phyloP scores from a whole-genome alignment of 1,139 yeast species.

The Yamadazyma dushanensis region DNA sequence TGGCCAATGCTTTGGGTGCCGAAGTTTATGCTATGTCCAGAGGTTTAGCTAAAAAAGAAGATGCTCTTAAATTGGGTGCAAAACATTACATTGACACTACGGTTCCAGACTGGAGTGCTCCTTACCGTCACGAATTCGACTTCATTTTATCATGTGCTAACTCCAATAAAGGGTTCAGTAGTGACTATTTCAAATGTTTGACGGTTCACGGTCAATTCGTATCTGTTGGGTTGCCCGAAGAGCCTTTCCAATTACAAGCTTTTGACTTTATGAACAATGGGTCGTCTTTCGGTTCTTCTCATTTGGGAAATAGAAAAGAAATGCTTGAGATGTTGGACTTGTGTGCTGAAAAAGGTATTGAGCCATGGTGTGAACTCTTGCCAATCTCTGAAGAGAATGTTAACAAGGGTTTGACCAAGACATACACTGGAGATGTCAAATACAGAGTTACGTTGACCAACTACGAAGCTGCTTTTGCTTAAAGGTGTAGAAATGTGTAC shows the following conservation, averaged over 20 bases:
- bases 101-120: constrained; percentile 28
- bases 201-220: constrained; percentile 48
- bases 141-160: constrained; percentile 47
- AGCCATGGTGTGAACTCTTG: constrained; percentile 61
- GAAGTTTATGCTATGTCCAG: constrained; percentile 39
- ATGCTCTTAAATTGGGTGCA: constrained; percentile 37
- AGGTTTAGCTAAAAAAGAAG: constrained; percentile 30
- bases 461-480: constrained; percentile 13
- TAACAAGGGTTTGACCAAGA: constrained; percentile 49
- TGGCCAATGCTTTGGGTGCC: constrained; percentile 41
- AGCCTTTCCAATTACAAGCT: constrained; percentile 23
- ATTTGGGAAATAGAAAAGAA: constrained; percentile 54
- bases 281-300: constrained; percentile 41
- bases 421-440: constrained; percentile 53
- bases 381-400: constrained; percentile 54
- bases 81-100: constrained; percentile 34
- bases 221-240: constrained; percentile 53
- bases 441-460: constrained; percentile 51
- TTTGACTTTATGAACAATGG: constrained; percentile 39
- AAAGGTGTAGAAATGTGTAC: not conserved
- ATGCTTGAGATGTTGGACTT: constrained; percentile 54
- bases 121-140: constrained; percentile 36
- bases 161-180: constrained; percentile 35
- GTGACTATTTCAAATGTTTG: constrained; percentile 29
- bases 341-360: constrained; percentile 51